Percentiles rank a stretch among this genome's conserved stretches.
phyloP scores from a whole-genome alignment of 371 early-diverging fungal species.

The Mortierella sp. region DNA sequence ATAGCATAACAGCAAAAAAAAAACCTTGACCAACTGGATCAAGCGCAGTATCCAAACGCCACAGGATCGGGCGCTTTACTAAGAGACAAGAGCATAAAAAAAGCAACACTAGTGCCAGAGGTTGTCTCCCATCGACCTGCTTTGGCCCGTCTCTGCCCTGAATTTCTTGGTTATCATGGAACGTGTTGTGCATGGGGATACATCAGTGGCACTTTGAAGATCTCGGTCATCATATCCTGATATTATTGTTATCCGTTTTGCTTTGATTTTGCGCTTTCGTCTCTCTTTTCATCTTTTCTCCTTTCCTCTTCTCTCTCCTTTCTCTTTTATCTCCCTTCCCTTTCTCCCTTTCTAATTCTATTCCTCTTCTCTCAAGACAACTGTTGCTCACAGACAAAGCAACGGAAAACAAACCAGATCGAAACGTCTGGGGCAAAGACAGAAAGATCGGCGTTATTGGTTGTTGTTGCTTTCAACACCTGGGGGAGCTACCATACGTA shows the following conservation, averaged over 20 bases:
- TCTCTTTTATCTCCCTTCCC: not conserved
- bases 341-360: constrained; percentile 6
- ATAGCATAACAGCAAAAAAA: too few relatives aligned
- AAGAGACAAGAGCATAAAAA: not conserved
- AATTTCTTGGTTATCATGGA: constrained; percentile 11
- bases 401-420: not conserved
- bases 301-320: not conserved
- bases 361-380: not conserved
- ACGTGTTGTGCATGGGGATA: constrained; percentile 19
- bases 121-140: constrained; percentile 4
- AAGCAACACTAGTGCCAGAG: too few relatives aligned
- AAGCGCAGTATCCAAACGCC: not conserved
- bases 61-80: not conserved
- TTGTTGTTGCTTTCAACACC: too few relatives aligned
- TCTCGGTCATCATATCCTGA: too few relatives aligned
- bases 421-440: too few relatives aligned
- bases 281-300: not conserved
- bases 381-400: constrained; percentile 1
- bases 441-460: not conserved
- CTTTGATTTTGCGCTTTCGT: not conserved
- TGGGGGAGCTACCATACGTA: too few relatives aligned
- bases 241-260: not conserved
- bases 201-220: too few relatives aligned
- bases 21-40: not conserved
- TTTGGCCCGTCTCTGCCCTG: too few relatives aligned